phyloP scores from a whole-genome alignment of 78 protist species.

The Chrysochromulina tobinii region DNA sequence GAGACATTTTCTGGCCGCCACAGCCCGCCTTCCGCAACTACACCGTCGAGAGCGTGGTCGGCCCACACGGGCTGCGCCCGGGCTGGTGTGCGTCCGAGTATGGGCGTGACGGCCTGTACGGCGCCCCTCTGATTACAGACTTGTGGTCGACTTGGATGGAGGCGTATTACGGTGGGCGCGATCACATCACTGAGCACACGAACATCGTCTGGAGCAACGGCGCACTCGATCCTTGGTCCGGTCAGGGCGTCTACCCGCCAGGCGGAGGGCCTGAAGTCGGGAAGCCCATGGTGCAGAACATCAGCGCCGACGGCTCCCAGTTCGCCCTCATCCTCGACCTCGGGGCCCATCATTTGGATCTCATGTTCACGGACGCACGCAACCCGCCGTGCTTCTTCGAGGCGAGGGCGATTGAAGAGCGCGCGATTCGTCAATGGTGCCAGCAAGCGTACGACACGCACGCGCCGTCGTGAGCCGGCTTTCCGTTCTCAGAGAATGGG shows the following conservation, averaged over 20 bases:
- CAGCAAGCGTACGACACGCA: no score
- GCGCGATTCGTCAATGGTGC: no score
- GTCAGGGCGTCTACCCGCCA: neutral
- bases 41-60: neutral
- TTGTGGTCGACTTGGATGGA: neutral
- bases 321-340: neutral
- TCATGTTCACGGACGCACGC: neutral
- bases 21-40: neutral
- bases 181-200: neutral
- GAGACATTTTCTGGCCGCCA: neutral
- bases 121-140: neutral
- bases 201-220: constrained; percentile 33
- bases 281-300: neutral
- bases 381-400: neutral
- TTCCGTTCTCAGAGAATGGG: no score
- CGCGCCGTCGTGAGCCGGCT: no score
- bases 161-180: neutral
- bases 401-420: neutral
- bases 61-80: neutral
- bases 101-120: no score
- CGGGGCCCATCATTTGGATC: constrained; percentile 40
- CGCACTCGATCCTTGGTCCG: constrained; percentile 28
- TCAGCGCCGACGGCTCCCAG: neutral
- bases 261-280: neutral
- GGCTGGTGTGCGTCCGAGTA: neutral